Conservation (phyloP, 768 basidiomycete genomes). For the Xerocomellus intermedius region DNA sequence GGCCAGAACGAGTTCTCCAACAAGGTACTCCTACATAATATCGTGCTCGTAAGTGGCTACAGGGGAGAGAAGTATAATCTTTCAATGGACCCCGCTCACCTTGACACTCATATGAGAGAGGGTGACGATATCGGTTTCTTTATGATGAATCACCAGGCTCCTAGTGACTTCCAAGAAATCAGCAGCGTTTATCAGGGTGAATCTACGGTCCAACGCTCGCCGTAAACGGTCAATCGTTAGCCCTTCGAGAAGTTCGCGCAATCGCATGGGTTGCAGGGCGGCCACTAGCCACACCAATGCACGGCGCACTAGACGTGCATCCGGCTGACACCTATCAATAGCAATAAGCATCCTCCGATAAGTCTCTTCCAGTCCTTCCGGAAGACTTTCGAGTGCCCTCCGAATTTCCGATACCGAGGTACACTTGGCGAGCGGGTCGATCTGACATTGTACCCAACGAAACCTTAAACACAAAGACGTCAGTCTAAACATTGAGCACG, state of each 20-base stretch:
- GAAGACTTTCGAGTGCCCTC: slow-evolving; percentile 6
- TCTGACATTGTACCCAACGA: slow-evolving; percentile 19
- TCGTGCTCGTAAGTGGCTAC: neutral
- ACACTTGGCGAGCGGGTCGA: slow-evolving; percentile 8
- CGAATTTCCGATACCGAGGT: neutral
- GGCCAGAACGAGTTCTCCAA: neutral
- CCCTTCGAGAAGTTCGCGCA: slow-evolving; percentile 10
- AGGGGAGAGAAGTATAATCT: neutral
- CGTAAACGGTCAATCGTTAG: neutral
- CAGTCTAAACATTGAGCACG: neutral
- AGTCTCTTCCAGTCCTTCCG: slow-evolving; percentile 21
- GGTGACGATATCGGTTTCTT: slow-evolving; percentile 8
- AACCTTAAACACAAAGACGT: slow-evolving; percentile 3
- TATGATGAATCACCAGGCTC: slow-evolving; percentile 10
- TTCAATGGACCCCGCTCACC: neutral
- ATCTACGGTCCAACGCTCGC: slow-evolving; percentile 1
- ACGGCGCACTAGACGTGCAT: neutral
- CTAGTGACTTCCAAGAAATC: slow-evolving; percentile 1
- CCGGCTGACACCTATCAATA: neutral
- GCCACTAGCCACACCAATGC: slow-evolving; percentile 14
- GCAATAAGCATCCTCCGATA: slow-evolving; percentile 19
- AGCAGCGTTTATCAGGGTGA: neutral
- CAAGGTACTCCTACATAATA: slow-evolving; percentile 10
- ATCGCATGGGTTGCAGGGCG: slow-evolving; percentile 6
- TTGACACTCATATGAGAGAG: slow-evolving; percentile 20